Base-by-base conservation (phyloP, 2,329 filamentous ascomycete species). In the Chaetomiaceae sp. region DNA sequence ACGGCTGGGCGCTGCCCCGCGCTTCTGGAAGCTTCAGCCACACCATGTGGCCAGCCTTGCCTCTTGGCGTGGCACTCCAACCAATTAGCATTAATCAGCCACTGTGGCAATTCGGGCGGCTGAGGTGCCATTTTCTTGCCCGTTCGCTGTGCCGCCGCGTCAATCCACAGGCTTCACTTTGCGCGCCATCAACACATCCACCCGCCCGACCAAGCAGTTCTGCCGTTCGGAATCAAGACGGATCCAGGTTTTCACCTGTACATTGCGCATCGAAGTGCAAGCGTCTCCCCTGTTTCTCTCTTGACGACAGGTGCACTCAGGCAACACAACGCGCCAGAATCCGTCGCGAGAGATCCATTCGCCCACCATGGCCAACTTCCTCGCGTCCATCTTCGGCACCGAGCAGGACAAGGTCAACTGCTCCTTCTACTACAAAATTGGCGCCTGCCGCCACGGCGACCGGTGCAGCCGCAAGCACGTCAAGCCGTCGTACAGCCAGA, bases 341-440 rank as follows among this genome's bases (percentile, higher is more conserved):
- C n/a, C n/a, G n/a, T n/a, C n/a, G n/a, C n/a, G n/a, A n/a, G n/a
- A n/a, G n/a, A n/a, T n/a, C n/a, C n/a, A n/a, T n/a, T n/a, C n/a
- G 17, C 7, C 33, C 32, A 49, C 42, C 49, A 95, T 95, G 90
- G 90, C 90, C 64, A 96, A 96, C 76, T 97, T 96, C 68, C 86
- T 98, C 68, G 93, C 93, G 62, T 95, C 89, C 66, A 98, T 98
- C 73, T 98, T 98, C 77, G 93, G 93, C 63, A 98, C 93, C 24
- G 93, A 98, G 78, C 93, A 97, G 70, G 93, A 98, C 83, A 98
- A 91, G 67, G 90, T 96, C 75, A 96, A 97, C 79, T 96, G 93
- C 80, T 93, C 86, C 48, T 98, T 98, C 81, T 98, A 98, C 82
- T 90, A 96, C 86, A 98, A 98, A 76, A 98, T 98, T 69, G 93